phyloP scores from a whole-genome alignment of 2,329 filamentous ascomycete species.

The Septoria petroselini region DNA sequence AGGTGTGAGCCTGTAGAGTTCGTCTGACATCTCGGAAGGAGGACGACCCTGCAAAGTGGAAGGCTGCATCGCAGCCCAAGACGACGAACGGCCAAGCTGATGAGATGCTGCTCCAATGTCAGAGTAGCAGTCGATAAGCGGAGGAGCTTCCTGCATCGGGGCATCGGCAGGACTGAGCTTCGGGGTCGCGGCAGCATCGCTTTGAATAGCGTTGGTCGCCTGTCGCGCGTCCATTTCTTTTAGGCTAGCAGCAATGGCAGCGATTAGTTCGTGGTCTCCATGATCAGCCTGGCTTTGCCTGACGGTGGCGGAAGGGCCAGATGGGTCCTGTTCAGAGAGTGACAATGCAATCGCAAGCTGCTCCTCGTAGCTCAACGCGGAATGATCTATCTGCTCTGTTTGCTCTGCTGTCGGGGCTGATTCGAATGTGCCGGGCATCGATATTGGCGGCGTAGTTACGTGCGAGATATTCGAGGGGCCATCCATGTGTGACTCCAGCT shows the following conservation, averaged over 20 bases:
- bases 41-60: constrained; percentile 12
- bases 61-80: neutral
- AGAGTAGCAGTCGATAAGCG: constrained; percentile 21
- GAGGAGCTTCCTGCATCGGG: constrained; percentile 31
- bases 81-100: constrained; percentile 7
- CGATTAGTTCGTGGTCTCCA: constrained; percentile 33
- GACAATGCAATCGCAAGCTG: constrained; percentile 40
- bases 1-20: constrained; percentile 38
- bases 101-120: too few species aligned
- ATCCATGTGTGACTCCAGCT: constrained; percentile 29
- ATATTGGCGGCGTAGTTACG: constrained; percentile 23
- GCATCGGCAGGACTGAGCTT: constrained; percentile 10
- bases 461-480: constrained; percentile 14
- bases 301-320: constrained; percentile 26
- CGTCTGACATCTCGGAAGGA: constrained; percentile 26
- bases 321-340: constrained; percentile 37
- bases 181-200: constrained; percentile 23
- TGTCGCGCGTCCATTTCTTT: constrained; percentile 31
- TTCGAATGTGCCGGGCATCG: constrained; percentile 25
- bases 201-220: constrained; percentile 25
- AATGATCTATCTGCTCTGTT: constrained; percentile 21
- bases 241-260: constrained; percentile 39
- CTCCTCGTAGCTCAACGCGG: constrained; percentile 37
- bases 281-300: constrained; percentile 25
- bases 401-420: constrained; percentile 7